Evolutionary conservation across 139 green algal genomes (phyloP), one percentile per base, ranked within the genome.

Genomic region (Chlorella vulgaris): DNA sequence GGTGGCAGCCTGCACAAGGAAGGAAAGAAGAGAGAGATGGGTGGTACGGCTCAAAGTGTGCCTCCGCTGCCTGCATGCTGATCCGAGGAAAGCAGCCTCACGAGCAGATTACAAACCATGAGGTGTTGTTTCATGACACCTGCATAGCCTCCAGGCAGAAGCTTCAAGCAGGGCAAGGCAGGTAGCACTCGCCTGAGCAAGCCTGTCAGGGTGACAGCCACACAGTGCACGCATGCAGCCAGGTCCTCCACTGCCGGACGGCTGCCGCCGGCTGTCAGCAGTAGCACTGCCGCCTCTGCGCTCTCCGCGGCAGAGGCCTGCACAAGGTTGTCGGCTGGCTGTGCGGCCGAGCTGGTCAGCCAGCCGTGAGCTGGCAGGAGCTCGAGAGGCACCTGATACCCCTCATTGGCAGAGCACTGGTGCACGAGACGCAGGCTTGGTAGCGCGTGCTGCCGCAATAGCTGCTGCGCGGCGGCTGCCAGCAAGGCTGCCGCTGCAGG

Each of bases 361-460:
- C 74, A 80, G 78, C 63, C 63, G 31, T 35, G n/a, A 15, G 35
- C 26, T 4, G 84, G 84, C 65, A 88, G 60, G 53, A 90, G 78
- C 68, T 61, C 58, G 31, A 33, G 35, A 63, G 86, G 71, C 36
- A 81, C n/a, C 7, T 55, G 60, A 35, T 61, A 7, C 22, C 55
- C 29, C 50, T 83, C n/a, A n/a, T n/a, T n/a, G n/a, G n/a, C n/a
- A n/a, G n/a, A n/a, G n/a, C n/a, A n/a, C n/a, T n/a, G n/a, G n/a
- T n/a, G n/a, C n/a, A n/a, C n/a, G n/a, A n/a, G n/a, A n/a, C n/a
- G 73, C 33, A 62, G 18, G 28, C 53, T 18, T 3, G 61, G 36
- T 35, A 39, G 36, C 83, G 51, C 55, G 74, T 60, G n/a, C 26
- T 42, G 50, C 53, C 67, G 68, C 68, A 92, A 60, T 5, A 76